Conservation (phyloP, 1,284 basidiomycete species). For the Quambalaria eucalypti region DNA sequence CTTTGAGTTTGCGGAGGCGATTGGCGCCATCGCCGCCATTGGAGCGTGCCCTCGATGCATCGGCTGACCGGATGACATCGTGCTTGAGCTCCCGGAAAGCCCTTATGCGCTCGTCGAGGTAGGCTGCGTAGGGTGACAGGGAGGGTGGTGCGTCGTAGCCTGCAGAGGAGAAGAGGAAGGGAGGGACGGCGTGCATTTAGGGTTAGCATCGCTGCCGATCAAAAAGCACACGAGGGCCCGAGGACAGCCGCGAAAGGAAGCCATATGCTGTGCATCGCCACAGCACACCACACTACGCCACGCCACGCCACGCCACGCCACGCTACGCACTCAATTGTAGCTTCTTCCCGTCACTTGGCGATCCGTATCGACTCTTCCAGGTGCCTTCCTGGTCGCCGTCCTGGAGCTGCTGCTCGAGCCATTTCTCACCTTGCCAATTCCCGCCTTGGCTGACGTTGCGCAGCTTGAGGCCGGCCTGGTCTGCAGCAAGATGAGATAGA, state of each 20-base stretch:
- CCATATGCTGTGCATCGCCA: too few species aligned
- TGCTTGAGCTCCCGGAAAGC: constrained; percentile 84
- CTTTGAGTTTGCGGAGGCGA: constrained; percentile 79
- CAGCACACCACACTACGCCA: too few species aligned
- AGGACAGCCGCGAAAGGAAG: too few species aligned
- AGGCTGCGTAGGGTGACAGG: constrained; percentile 74
- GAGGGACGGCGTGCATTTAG: too few species aligned
- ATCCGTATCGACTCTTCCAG: not conserved
- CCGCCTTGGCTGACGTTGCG: constrained; percentile 58
- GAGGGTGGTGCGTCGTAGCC: constrained; percentile 61
- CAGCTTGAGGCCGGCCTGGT: constrained; percentile 63
- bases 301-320: too few species aligned
- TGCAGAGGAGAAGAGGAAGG: constrained; percentile 8
- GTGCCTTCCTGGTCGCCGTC: not conserved
- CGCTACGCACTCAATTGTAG: not conserved
- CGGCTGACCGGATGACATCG: constrained; percentile 80
- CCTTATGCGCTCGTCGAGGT: constrained; percentile 80
- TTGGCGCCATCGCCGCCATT: constrained; percentile 24
- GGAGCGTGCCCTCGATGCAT: constrained; percentile 56
- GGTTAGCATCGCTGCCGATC: not conserved
- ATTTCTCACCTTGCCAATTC: constrained; percentile 10
- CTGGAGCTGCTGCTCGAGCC: not conserved
- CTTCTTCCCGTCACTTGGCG: too few species aligned
- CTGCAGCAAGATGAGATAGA: constrained; percentile 63
- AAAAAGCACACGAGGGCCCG: not conserved